phyloP scores from a whole-genome alignment of 2,329 filamentous ascomycete genomes.

The Neophaeococcomyces mojaviensis region DNA sequence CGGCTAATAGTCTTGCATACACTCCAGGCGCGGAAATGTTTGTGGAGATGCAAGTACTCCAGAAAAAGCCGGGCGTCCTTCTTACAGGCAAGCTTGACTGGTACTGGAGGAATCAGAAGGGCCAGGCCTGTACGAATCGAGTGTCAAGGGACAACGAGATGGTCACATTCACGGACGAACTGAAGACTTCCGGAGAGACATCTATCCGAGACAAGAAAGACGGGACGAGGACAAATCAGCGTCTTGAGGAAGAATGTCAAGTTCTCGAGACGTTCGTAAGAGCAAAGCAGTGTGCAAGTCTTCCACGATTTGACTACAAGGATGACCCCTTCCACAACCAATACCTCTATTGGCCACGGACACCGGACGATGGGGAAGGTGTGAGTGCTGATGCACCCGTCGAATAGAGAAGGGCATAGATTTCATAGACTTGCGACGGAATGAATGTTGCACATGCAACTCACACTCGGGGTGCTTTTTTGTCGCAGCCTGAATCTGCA shows the following conservation, averaged over 20 bases:
- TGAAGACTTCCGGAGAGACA: background rate
- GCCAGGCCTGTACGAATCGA: constrained; percentile 3
- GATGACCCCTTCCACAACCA: constrained; percentile 6
- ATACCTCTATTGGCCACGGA: constrained; percentile 3
- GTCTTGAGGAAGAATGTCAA: background rate
- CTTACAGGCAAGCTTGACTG: constrained; percentile 5
- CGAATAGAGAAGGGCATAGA: background rate
- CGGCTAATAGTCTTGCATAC: constrained; percentile 7
- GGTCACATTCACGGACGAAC: background rate
- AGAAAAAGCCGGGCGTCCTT: background rate
- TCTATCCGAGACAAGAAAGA: background rate
- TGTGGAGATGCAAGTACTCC: constrained; percentile 3
- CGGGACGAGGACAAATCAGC: background rate
- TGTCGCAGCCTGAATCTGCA: constrained; percentile 1
- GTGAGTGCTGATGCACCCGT: background rate
- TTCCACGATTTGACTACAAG: constrained; percentile 4
- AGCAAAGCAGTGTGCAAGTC: background rate
- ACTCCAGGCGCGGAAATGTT: constrained; percentile 1
- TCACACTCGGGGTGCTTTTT: background rate
- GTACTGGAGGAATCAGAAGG: constrained; percentile 3
- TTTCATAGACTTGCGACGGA: background rate
- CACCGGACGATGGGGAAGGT: background rate
- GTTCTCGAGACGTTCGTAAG: background rate
- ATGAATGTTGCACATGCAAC: constrained; percentile 1
- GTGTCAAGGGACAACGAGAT: background rate